Base-by-base conservation (phyloP, 1,139 yeast species). In the Kodamaea sp. region DNA sequence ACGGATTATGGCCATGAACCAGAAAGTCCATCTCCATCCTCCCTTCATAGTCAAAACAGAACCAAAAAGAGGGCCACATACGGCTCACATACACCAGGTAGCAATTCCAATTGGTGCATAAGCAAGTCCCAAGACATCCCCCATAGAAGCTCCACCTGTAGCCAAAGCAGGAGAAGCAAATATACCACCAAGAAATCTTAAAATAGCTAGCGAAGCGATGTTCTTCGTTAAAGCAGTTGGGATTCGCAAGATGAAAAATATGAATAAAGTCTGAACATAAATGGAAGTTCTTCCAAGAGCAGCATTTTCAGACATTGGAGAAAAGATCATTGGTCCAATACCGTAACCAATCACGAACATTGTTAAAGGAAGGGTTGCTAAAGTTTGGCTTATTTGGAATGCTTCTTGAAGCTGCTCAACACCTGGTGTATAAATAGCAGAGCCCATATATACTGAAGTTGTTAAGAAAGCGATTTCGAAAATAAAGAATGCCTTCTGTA, bases 371-470 rank as follows among this genome's bases (percentile, higher is more conserved):
- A 60, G 44, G 26, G 57, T 44, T 36, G 67, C 66, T 22, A 54
- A 46, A 1, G 48, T 47, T 25, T 47, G 44, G 20, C 47, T 33
- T 7, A 72, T 44, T 7, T 59, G 37, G 26, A 52, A 68, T 46
- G 56, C 50, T 16, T 35, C 53, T 54, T 46, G 53, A 16, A 65
- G 48, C 24, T 57, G 47, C 8, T 51, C 52, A 14, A 61, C 37
- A 8, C 80, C 81, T 0, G 86, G 83, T 0, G 83, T 71, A 46
- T 73, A 77, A 18, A 78, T 72, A 1, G 84, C 77, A 1, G 83
- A 67, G 4, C 78, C 82, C 70, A 78, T 73, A 48, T 80, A 80
- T 3, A 77, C 78, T 4, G 73, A 61, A 4, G 66, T 55, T 1
- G 83, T 76, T 34, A 79, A 58, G 22, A 73, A 33, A 32, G 69